A percentile compares a stretch with the other conserved stretches of the same genome.
phyloP scores from a whole-genome alignment of 1,284 basidiomycete genomes.

The Ceratobasidium sp. region DNA sequence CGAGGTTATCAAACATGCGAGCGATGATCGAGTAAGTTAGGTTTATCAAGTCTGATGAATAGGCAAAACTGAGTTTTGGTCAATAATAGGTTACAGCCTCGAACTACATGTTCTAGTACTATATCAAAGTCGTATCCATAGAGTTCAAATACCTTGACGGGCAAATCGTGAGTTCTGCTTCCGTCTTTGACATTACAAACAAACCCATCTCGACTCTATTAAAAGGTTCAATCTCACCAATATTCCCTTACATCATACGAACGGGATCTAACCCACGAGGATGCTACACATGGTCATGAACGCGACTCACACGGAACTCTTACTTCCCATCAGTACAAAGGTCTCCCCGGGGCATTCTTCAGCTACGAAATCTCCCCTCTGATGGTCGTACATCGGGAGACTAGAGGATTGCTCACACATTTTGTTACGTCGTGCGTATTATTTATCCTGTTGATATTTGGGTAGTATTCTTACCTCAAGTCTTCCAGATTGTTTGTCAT shows the following conservation, averaged over 20 bases:
- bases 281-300: conserved; percentile 56
- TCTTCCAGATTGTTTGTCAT: no score
- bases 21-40: conserved; percentile 51
- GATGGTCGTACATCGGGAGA: conserved; percentile 91
- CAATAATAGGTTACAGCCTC: conserved; percentile 70
- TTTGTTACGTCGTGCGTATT: conserved; percentile 91
- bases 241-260: conserved; percentile 96
- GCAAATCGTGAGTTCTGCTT: conserved; percentile 67
- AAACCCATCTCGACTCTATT: no score
- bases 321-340: conserved; percentile 84
- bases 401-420: conserved; percentile 94
- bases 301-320: conserved; percentile 79
- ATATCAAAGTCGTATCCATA: conserved; percentile 97
- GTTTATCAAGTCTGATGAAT: background rate
- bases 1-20: conserved; percentile 74
- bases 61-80: background rate
- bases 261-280: conserved; percentile 82
- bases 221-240: conserved; percentile 84
- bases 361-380: conserved; percentile 98
- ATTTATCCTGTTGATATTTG: no score
- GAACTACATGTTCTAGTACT: conserved; percentile 96
- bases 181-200: conserved; percentile 3
- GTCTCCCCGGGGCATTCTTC: conserved; percentile 89
- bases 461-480: no score
- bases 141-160: conserved; percentile 86